Percentiles rank a stretch among this genome's conserved stretches.
These are phyloP conservation scores for Sicyos edulis DNA, from an alignment of 306 rosid species.

Conservation along the genomic window DNA sequence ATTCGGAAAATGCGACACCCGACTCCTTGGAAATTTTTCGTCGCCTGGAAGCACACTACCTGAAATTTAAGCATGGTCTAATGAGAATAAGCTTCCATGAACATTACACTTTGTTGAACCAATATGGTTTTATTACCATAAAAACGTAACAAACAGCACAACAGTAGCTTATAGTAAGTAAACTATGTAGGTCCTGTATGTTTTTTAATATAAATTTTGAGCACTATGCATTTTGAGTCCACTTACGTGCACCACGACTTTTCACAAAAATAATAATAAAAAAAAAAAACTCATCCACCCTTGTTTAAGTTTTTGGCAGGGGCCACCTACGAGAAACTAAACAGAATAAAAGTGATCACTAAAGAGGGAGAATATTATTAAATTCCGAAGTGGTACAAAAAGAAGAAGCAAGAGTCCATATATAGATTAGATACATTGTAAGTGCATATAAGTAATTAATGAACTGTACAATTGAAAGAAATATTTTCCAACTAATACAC, in stretches of 20 bases:
- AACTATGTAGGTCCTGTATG: background rate
- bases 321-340: background rate
- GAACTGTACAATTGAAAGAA: too few relatives aligned
- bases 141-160: background rate
- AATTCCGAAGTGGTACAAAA: too few relatives aligned
- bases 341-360: too few relatives aligned
- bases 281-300: too few relatives aligned
- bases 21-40: conserved; percentile 36
- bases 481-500: too few relatives aligned
- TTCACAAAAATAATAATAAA: background rate
- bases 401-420: too few relatives aligned
- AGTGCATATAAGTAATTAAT: too few relatives aligned
- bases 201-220: background rate
- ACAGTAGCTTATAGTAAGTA: background rate
- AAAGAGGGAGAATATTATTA: too few relatives aligned
- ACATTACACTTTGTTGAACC: background rate
- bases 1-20: conserved; percentile 48
- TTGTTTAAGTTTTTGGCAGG: background rate
- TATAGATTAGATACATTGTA: too few relatives aligned
- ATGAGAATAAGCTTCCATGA: conserved; percentile 13
- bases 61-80: conserved; percentile 19
- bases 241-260: background rate
- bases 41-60: conserved; percentile 50
- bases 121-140: background rate
- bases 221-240: background rate